Evolutionary conservation across 495 filamentous ascomycete genomes (phyloP).

Genomic region (Echria macrotheca): DNA sequence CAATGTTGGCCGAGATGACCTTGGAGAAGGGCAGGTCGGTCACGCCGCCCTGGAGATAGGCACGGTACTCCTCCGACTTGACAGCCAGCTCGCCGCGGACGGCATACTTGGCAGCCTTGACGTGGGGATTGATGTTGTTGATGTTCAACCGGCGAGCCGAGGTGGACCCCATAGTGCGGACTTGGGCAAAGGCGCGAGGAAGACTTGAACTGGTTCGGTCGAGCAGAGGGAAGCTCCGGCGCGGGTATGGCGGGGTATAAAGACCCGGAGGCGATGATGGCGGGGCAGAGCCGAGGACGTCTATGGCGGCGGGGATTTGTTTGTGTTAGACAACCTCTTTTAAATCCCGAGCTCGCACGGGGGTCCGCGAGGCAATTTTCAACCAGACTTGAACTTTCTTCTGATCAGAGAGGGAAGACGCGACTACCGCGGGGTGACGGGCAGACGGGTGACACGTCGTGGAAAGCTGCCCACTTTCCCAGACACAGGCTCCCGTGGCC

Average conservation of each 20-base stretch:
- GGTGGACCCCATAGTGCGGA: constrained; percentile 30
- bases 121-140: constrained; percentile 86
- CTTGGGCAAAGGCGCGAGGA: constrained; percentile 17
- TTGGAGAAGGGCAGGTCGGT: constrained; percentile 77
- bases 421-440: no score
- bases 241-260: constrained; percentile 13
- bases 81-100: constrained; percentile 93
- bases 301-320: constrained; percentile 7
- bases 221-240: background rate
- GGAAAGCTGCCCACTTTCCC: background rate
- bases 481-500: background rate
- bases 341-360: background rate
- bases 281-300: constrained; percentile 15
- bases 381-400: no score
- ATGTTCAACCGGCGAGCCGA: constrained; percentile 57
- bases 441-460: no score
- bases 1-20: constrained; percentile 95
- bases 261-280: constrained; percentile 16
- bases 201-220: no score
- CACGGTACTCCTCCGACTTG: constrained; percentile 82
- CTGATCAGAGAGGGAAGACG: no score
- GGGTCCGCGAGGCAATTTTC: constrained; percentile 4
- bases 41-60: constrained; percentile 47
- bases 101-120: constrained; percentile 85
- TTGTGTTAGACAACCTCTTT: constrained; percentile 14